Conservation (phyloP, 805 yeast genomes). For the Candida gorgasii region DNA sequence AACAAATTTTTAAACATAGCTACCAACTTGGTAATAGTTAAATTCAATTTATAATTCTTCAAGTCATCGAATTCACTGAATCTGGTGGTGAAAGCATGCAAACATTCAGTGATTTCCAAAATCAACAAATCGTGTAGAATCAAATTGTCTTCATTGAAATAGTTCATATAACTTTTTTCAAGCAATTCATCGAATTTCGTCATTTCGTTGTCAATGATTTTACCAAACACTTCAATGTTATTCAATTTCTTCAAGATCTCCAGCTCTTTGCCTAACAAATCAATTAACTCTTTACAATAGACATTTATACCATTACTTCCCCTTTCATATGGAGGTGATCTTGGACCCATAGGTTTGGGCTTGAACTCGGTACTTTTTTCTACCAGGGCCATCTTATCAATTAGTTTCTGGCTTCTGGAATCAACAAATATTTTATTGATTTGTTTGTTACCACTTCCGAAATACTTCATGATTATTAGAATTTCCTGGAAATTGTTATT, state of each 20-base stretch:
- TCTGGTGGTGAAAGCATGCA: conserved; percentile 23
- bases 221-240: conserved; percentile 5
- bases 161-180: conserved; percentile 14
- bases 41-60: conserved; percentile 13
- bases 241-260: conserved; percentile 42
- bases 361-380: conserved; percentile 16
- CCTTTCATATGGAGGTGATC: conserved; percentile 51
- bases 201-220: conserved; percentile 13
- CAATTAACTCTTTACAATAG: conserved; percentile 54
- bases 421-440: conserved; percentile 20
- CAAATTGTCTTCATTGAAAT: conserved; percentile 15
- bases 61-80: conserved; percentile 13
- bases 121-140: conserved; percentile 28
- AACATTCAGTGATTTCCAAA: conserved; percentile 48
- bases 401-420: conserved; percentile 31
- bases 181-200: conserved; percentile 11
- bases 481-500: conserved; percentile 41
- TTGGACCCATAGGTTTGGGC: conserved; percentile 25
- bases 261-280: conserved; percentile 50
- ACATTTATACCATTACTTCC: conserved; percentile 59
- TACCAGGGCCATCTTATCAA: conserved; percentile 44
- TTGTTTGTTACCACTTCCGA: conserved; percentile 26
- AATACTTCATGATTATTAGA: conserved; percentile 46
- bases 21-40: conserved; percentile 10
- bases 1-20: conserved; percentile 34